Evolutionary conservation across 306 rosid genomes (phyloP), one percentile per base, ranked within the genome.

Genomic region (Adenanthera pavonina): DNA sequence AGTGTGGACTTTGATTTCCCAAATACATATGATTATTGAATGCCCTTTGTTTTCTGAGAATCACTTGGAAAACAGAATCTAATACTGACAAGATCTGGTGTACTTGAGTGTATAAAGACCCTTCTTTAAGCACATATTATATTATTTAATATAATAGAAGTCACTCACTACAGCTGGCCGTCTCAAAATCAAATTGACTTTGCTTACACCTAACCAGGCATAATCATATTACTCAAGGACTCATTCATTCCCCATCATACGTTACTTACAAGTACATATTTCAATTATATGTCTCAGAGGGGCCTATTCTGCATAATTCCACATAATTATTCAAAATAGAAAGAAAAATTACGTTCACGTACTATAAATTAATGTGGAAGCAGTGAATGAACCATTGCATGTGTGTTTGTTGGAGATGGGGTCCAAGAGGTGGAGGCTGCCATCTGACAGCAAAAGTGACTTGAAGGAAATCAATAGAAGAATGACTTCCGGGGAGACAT

Each of bases 171-270:
- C 87, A 86, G 83, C 90, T 84, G 87, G 87, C 52, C 74, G 82
- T 89, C 78, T 85, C 76, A 69, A 78, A 74, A 75, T 57, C 74
- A 65, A 52, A 62, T 89, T 79, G 87, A 84, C 82, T 80, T 84
- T 82, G 51, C 80, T 62, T 72, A 61, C 48, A 67, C 77, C 87
- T 74, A 84, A 80, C 86, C 66, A 77, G 62, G 79, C 88, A 84
- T 68, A 79, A 80, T 86, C 78, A 82, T 82, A 66, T 78, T 80
- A 59, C 60, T 74, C 43, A 57, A 44, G 69, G 84, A 84, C 84
- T 85, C 77, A 54, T 69, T 43, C 75, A 59, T 77, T 25, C 65
- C 53, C 76, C 75, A 69, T 76, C 68, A 57, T 66, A 69, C 67
- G 84, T 85, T 49, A 19, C 57, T 73, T 41, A 20, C 80, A 70